Percentiles rank a stretch among this genome's conserved stretches.
These are phyloP conservation scores for Euptelea pleiosperma DNA, from an alignment of 164 flowering plant species.

Conservation along the genomic window DNA sequence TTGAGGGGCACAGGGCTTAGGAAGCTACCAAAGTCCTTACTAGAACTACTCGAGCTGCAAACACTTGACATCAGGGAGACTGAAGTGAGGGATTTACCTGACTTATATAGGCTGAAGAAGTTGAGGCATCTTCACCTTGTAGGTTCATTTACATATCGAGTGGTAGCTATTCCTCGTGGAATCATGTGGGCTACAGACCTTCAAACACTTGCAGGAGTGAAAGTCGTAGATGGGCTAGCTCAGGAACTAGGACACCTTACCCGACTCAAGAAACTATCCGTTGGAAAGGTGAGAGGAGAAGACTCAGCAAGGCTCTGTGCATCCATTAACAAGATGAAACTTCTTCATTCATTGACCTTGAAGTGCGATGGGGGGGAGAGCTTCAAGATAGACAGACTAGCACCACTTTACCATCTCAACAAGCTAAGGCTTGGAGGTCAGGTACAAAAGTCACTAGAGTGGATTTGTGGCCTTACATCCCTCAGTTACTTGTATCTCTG, in stretches of 20 bases:
- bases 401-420: background rate
- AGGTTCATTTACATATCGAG: too few relatives aligned
- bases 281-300: conserved; percentile 3
- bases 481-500: conserved; percentile 2
- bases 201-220: too few relatives aligned
- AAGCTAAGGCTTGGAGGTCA: conserved; percentile 1
- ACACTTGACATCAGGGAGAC: too few relatives aligned
- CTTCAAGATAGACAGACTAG: background rate
- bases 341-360: conserved; percentile 1
- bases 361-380: background rate
- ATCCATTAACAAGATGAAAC: background rate
- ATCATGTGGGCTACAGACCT: too few relatives aligned
- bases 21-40: too few relatives aligned
- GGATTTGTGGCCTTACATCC: background rate
- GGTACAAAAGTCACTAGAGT: background rate
- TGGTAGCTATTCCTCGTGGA: too few relatives aligned
- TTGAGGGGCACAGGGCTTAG: too few relatives aligned
- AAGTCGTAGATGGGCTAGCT: too few relatives aligned
- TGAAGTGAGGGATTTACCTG: too few relatives aligned
- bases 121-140: too few relatives aligned
- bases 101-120: too few relatives aligned
- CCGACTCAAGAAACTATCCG: background rate
- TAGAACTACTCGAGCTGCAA: too few relatives aligned
- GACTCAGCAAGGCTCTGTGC: background rate
- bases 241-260: background rate